Evolutionary conservation across 2,329 filamentous ascomycete species (phyloP).

Genomic region (Aulographum hederae): DNA sequence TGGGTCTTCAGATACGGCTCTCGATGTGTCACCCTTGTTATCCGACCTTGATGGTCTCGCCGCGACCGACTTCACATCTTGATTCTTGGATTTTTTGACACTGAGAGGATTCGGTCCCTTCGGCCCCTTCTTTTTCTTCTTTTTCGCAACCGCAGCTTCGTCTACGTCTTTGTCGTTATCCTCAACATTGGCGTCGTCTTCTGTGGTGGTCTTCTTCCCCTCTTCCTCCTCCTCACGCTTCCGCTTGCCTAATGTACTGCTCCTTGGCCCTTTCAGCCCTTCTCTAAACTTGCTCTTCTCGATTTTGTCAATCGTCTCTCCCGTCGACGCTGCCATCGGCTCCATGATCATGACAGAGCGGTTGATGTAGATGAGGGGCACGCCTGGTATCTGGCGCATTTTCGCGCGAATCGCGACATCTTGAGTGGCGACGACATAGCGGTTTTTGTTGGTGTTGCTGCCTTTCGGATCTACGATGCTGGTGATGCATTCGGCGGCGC

Average conservation of each 20-base stretch:
- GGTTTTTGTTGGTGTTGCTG: slow-evolving; percentile 53
- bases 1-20: too few relatives aligned
- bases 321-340: slow-evolving; percentile 54
- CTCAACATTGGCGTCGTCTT: slow-evolving; percentile 2
- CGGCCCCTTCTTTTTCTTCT: slow-evolving; percentile 39
- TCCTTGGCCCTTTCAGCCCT: slow-evolving; percentile 28
- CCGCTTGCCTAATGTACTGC: slow-evolving; percentile 14
- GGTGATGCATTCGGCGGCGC: slow-evolving; percentile 49
- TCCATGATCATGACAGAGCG: slow-evolving; percentile 64
- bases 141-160: slow-evolving; percentile 27
- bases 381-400: slow-evolving; percentile 50
- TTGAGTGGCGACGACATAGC: slow-evolving; percentile 63
- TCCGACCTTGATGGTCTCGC: too few relatives aligned
- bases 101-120: slow-evolving; percentile 57
- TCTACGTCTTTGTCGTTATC: slow-evolving; percentile 6
- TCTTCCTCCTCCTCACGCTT: slow-evolving; percentile 31
- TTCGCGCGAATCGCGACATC: slow-evolving; percentile 42
- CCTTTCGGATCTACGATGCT: slow-evolving; percentile 65
- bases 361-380: slow-evolving; percentile 62
- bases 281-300: slow-evolving; percentile 59
- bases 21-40: too few relatives aligned
- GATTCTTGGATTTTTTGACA: slow-evolving; percentile 49
- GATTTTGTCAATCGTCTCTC: slow-evolving; percentile 43
- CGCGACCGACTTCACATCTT: too few relatives aligned
- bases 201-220: slow-evolving; percentile 18